A percentile compares a stretch with the other conserved stretches of the same genome.
These are phyloP conservation scores for Alternaria ventricosa DNA, from an alignment of 2,329 filamentous ascomycete species.

Conservation along the genomic window DNA sequence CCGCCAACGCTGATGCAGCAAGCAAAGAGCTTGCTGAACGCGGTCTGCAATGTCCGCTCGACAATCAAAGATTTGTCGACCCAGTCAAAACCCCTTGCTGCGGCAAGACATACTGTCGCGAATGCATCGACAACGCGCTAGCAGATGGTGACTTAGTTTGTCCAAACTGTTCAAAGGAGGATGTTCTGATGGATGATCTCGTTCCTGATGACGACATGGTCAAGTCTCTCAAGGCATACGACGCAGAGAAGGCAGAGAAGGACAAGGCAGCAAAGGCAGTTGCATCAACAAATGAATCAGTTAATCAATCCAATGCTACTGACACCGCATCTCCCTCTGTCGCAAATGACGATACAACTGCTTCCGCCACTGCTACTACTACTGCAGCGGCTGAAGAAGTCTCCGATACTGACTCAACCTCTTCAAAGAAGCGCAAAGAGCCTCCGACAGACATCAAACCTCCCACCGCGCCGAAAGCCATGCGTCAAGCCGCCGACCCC, in stretches of 20 bases:
- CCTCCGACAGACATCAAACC: conserved; percentile 71
- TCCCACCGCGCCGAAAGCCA: conserved; percentile 54
- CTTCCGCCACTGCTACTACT: conserved; percentile 34
- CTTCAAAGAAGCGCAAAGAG: conserved; percentile 76
- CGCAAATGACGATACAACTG: conserved; percentile 32
- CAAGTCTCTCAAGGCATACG: conserved; percentile 78
- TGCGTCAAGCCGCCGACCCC: conserved; percentile 63
- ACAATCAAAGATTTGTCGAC: conserved; percentile 97
- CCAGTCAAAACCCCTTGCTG: conserved; percentile 99
- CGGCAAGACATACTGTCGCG: conserved; percentile 97
- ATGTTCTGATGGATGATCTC: conserved; percentile 91
- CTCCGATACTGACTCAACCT: conserved; percentile 43
- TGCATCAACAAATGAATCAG: conserved; percentile 31
- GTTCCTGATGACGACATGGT: conserved; percentile 74
- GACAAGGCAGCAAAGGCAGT: conserved; percentile 48
- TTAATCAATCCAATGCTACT: conserved; percentile 15
- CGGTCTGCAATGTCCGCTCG: conserved; percentile 91
- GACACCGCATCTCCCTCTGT: conserved; percentile 24
- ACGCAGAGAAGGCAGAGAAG: conserved; percentile 57
- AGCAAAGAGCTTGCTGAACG: conserved; percentile 87
- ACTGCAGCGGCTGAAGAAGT: conserved; percentile 43
- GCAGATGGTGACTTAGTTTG: conserved; percentile 98
- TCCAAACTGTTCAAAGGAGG: conserved; percentile 87
- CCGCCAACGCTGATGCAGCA: conserved; percentile 76
- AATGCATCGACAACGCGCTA: conserved; percentile 98